phyloP scores from a whole-genome alignment of 768 basidiomycete species.

The Lentinula raphanica region DNA sequence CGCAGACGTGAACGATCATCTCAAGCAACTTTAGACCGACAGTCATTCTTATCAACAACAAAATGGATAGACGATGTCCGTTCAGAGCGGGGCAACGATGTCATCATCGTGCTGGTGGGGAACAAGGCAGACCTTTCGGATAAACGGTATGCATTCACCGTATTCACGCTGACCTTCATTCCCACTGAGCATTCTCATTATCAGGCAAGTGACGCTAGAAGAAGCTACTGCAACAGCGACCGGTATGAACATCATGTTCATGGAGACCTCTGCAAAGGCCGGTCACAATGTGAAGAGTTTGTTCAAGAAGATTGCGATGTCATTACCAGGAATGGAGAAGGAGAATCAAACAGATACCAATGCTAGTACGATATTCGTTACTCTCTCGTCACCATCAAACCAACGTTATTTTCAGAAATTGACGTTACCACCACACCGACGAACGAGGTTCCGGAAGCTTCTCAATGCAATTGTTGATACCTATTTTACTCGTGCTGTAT shows the following conservation, averaged over 20 bases:
- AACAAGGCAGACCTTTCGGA: constrained; percentile 99
- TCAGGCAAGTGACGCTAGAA: constrained; percentile 96
- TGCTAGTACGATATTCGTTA: constrained; percentile 35
- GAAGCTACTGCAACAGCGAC: constrained; percentile 91
- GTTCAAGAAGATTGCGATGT: constrained; percentile 99
- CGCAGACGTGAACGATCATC: constrained; percentile 2
- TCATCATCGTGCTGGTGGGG: constrained; percentile 96
- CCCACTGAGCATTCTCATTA: constrained; percentile 6
- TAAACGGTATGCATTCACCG: constrained; percentile 74
- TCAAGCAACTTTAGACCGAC: constrained; percentile 58
- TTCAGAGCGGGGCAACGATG: constrained; percentile 94
- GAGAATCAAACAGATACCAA: constrained; percentile 58
- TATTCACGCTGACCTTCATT: not conserved
- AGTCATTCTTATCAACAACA: constrained; percentile 95
- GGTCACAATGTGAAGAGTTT: constrained; percentile 98
- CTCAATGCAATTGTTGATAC: constrained; percentile 73
- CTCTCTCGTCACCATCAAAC: not conserved
- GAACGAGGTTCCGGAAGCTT: constrained; percentile 78
- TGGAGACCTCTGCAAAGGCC: constrained; percentile 99
- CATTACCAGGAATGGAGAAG: constrained; percentile 93
- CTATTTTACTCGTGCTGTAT: not conserved
- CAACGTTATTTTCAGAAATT: constrained; percentile 57
- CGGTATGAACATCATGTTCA: constrained; percentile 93
- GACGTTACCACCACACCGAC: constrained; percentile 75
- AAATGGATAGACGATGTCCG: constrained; percentile 99